These are phyloP conservation scores for Flaveria ramosissima DNA, from an alignment of 129 eudicot species.

Conservation along the genomic window DNA sequence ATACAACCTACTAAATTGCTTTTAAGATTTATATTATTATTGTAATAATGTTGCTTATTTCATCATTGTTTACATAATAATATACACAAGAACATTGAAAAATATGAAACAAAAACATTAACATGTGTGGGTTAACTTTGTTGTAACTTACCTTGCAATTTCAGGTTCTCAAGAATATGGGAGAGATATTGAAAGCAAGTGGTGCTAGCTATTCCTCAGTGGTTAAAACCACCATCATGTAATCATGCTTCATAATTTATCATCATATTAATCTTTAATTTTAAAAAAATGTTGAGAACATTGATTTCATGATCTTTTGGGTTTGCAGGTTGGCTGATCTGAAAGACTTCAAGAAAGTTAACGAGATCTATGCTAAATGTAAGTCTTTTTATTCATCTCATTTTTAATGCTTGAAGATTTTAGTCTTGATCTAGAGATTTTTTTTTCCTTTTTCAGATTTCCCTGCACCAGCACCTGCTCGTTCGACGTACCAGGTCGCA, in stretches of 20 bases:
- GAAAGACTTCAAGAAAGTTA: constrained; percentile 93
- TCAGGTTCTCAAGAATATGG: constrained; percentile 95
- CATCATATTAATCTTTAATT: constrained; percentile 11
- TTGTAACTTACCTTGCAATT: constrained; percentile 9
- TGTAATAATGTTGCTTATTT: neutral
- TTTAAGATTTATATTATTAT: neutral
- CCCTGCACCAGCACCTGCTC: constrained; percentile 92
- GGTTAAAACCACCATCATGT: constrained; percentile 95
- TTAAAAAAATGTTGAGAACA: too few relatives aligned
- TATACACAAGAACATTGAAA: neutral
- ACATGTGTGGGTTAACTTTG: neutral
- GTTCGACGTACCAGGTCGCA: constrained; percentile 94
- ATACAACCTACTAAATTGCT: neutral
- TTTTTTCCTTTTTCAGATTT: constrained; percentile 58
- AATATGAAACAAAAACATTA: neutral
- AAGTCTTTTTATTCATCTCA: constrained; percentile 30
- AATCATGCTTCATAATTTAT: constrained; percentile 21
- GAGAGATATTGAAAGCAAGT: constrained; percentile 91
- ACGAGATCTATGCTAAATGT: constrained; percentile 95
- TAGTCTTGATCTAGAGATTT: neutral
- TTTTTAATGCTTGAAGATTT: neutral
- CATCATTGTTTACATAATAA: neutral
- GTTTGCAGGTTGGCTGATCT: constrained; percentile 89
- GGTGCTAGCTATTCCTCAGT: constrained; percentile 91
- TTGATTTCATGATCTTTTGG: constrained; percentile 17